Evolutionary conservation across 495 filamentous ascomycete species (phyloP), one percentile per base, ranked within the genome.

Genomic region (Talaromyces liani): DNA sequence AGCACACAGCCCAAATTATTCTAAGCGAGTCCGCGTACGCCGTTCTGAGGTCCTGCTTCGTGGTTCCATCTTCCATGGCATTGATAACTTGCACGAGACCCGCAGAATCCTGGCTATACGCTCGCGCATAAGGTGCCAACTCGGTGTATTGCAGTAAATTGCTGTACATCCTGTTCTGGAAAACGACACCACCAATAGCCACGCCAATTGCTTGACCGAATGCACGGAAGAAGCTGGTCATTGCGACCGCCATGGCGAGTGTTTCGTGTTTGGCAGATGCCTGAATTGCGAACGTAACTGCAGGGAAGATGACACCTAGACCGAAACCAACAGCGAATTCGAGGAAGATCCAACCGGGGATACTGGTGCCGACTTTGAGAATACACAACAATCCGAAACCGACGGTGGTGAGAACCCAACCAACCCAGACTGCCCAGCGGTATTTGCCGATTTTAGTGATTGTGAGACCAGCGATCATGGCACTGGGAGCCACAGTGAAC

Each of bases 71-170:
- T 1, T 73, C 68, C 84, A 88, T 86, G 0, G 61, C 66, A 67
- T 85, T 80, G 64, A 90, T 85, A 10, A 87, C 68, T 60, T 79
- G 76, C 3, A 88, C 84, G 47, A 90, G 68, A 2, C 79, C 79
- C 1, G 85, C 82, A 0, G 86, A 84, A 72, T 90, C 84, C 20
- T 77, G 77, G 47, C 79, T 80, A 61, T 84, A 84, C 8, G 71
- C 69, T 12, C 63, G 72, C 4, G 85, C 85, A 58, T 74, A 66
- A 0, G 68, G 66, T 0, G 74, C 78, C 25, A 86, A 71, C 4
- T 68, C 70, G 2, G 78, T 68, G 22, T 83, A 77, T 10, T 63
- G 65, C 6, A 68, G 41, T 1, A 89, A 63, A 31, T 83, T 82
- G 1, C 58, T 49, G 22, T 73, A 72, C 74, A 89, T 82, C 34